Percentiles rank a stretch among this genome's conserved stretches.
Conservation (phyloP, 192 early-diverging fungal genomes). For the Entrophospora sp. region DNA sequence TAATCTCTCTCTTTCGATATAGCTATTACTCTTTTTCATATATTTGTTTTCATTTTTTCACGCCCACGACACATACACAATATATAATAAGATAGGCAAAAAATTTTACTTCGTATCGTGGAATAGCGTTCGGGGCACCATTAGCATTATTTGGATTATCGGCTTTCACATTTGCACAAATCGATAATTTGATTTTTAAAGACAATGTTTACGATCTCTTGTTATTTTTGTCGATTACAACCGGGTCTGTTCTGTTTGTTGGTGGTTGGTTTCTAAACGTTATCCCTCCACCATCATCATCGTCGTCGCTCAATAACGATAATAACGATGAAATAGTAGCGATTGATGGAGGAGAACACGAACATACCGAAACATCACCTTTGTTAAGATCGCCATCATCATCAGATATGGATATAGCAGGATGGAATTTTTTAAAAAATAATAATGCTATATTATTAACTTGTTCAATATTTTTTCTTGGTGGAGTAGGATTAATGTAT, state of each 20-base stretch:
- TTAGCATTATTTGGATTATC: slow-evolving; percentile 52
- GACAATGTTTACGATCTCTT: slow-evolving; percentile 38
- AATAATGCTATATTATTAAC: slow-evolving; percentile 23
- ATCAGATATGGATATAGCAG: slow-evolving; percentile 9
- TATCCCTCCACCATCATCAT: neutral
- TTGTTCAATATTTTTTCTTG: slow-evolving; percentile 20
- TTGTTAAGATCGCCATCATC: too few species aligned
- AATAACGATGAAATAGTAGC: too few species aligned
- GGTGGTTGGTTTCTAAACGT: slow-evolving; percentile 16
- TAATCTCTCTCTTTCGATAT: neutral
- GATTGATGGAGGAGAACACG: too few species aligned
- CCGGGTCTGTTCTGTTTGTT: slow-evolving; percentile 34
- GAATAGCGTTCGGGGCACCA: slow-evolving; percentile 49
- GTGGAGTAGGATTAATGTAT: slow-evolving; percentile 34
- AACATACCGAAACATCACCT: too few species aligned
- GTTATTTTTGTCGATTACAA: slow-evolving; percentile 40
- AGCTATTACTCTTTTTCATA: neutral
- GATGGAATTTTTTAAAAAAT: slow-evolving; percentile 24
- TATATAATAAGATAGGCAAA: neutral
- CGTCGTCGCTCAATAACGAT: too few species aligned
- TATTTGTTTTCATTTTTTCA: neutral
- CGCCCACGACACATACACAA: neutral
- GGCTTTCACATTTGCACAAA: slow-evolving; percentile 50
- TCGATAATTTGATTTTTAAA: slow-evolving; percentile 46
- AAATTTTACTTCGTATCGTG: slow-evolving; percentile 45